These are phyloP conservation scores for Mariannaea elegans DNA, from an alignment of 2,329 filamentous ascomycete genomes.

Conservation along the genomic window DNA sequence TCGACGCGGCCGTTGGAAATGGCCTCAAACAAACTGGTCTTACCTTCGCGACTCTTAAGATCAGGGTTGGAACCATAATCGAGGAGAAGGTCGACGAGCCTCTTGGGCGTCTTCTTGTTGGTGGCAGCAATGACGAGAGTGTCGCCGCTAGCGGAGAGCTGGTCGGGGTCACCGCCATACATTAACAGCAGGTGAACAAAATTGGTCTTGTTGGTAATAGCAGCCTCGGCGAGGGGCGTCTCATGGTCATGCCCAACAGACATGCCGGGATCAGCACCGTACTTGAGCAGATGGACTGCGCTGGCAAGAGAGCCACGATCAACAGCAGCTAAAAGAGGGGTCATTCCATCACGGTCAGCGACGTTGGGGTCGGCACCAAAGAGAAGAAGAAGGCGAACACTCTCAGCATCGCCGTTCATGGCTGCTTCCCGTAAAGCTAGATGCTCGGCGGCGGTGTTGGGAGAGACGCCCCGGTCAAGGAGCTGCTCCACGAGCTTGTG, in stretches of 20 bases:
- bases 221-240: constrained; percentile 62
- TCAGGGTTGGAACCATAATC: constrained; percentile 68
- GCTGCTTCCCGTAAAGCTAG: constrained; percentile 64
- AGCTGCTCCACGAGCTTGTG: constrained; percentile 66
- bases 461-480: constrained; percentile 64
- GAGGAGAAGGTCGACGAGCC: constrained; percentile 67
- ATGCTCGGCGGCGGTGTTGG: constrained; percentile 56
- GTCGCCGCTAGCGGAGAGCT: constrained; percentile 63
- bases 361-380: constrained; percentile 67
- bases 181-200: constrained; percentile 68
- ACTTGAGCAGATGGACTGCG: constrained; percentile 69
- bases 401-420: constrained; percentile 60
- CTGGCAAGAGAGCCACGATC: constrained; percentile 64
- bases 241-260: constrained; percentile 60
- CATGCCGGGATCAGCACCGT: constrained; percentile 68
- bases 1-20: constrained; percentile 66
- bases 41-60: constrained; percentile 67
- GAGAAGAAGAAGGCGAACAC: constrained; percentile 62
- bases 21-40: constrained; percentile 70
- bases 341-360: constrained; percentile 57
- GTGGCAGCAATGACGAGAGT: constrained; percentile 69
- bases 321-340: constrained; percentile 60
- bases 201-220: constrained; percentile 61
- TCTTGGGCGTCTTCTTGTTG: constrained; percentile 63
- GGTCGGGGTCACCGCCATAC: constrained; percentile 67